A percentile compares a stretch with the other conserved stretches of the same genome.
phyloP scores from a whole-genome alignment of 805 yeast genomes.

The Myxozyma monticola region DNA sequence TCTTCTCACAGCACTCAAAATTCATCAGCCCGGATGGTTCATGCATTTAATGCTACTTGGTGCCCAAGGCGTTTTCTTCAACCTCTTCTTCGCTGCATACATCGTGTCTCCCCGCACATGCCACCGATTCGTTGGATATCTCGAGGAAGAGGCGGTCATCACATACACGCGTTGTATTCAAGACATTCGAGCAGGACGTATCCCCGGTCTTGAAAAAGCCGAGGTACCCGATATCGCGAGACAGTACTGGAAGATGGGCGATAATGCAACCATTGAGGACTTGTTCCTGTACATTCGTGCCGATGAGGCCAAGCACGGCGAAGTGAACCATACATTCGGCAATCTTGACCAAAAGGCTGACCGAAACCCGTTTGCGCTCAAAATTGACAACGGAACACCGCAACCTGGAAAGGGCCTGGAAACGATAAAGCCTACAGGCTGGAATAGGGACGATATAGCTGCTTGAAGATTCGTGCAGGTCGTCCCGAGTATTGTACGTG shows the following conservation, averaged over 20 bases:
- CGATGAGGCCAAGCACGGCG: slow-evolving; percentile 77
- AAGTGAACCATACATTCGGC: slow-evolving; percentile 75
- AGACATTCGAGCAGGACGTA: slow-evolving; percentile 51
- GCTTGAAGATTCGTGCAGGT: slow-evolving; percentile 19
- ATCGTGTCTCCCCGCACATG: slow-evolving; percentile 61
- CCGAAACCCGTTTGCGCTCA: slow-evolving; percentile 66
- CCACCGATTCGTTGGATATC: slow-evolving; percentile 74
- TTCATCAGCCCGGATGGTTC: slow-evolving; percentile 62
- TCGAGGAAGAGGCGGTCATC: slow-evolving; percentile 74
- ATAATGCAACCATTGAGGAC: slow-evolving; percentile 56
- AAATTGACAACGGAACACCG: slow-evolving; percentile 39
- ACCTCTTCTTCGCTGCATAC: slow-evolving; percentile 61
- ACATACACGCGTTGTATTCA: slow-evolving; percentile 64
- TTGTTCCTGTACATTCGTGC: slow-evolving; percentile 65
- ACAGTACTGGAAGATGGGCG: slow-evolving; percentile 61
- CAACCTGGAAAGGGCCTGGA: slow-evolving; percentile 41
- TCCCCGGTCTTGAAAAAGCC: slow-evolving; percentile 48
- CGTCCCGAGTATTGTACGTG: neutral
- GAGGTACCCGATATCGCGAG: slow-evolving; percentile 60
- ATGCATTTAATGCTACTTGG: slow-evolving; percentile 55
- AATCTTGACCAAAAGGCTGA: slow-evolving; percentile 55
- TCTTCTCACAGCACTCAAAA: slow-evolving; percentile 62
- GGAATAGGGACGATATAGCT: slow-evolving; percentile 41
- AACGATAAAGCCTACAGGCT: slow-evolving; percentile 36
- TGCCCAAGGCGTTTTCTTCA: slow-evolving; percentile 73